phyloP scores from a whole-genome alignment of 192 early-diverging fungal genomes.

The Linnemannia schmuckeri region DNA sequence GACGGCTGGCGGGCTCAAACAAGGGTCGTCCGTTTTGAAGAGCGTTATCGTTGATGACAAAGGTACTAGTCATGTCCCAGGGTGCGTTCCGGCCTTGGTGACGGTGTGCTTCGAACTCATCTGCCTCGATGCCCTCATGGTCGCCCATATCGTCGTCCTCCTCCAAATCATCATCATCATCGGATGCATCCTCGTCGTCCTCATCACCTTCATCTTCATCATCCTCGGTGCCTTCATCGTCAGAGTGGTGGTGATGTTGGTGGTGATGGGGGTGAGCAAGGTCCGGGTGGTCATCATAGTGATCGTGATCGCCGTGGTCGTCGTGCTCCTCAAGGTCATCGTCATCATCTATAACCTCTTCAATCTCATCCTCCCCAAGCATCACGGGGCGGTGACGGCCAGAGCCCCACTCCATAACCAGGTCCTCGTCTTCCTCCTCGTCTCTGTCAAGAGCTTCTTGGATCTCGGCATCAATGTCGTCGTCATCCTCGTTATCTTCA shows the following conservation, averaged over 20 bases:
- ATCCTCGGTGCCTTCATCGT: conserved; percentile 66
- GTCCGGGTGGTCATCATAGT: conserved; percentile 40
- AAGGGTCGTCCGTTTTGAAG: conserved; percentile 31
- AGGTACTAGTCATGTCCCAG: conserved; percentile 48
- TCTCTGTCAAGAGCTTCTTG: conserved; percentile 62
- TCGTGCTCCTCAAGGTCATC: conserved; percentile 68
- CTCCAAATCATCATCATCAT: conserved; percentile 59
- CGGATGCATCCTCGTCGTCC: conserved; percentile 65
- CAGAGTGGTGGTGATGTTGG: conserved; percentile 49
- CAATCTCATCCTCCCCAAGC: conserved; percentile 59
- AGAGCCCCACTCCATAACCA: conserved; percentile 65
- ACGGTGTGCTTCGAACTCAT: conserved; percentile 29
- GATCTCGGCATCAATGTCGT: conserved; percentile 55
- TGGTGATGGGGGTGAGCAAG: conserved; percentile 56
- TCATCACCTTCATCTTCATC: conserved; percentile 71
- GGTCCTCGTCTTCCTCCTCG: conserved; percentile 68
- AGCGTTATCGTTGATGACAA: conserved; percentile 53
- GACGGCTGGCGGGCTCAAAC: conserved; percentile 56
- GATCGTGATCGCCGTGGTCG: conserved; percentile 59
- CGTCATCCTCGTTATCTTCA: conserved; percentile 64
- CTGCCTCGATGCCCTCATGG: conserved; percentile 28
- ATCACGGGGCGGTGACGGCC: conserved; percentile 60
- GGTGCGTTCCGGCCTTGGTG: conserved; percentile 52
- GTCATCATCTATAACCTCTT: conserved; percentile 66
- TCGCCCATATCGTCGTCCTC: conserved; percentile 61